phyloP scores from a whole-genome alignment of 306 rosid genomes.

The Pachyrhizus erosus region DNA sequence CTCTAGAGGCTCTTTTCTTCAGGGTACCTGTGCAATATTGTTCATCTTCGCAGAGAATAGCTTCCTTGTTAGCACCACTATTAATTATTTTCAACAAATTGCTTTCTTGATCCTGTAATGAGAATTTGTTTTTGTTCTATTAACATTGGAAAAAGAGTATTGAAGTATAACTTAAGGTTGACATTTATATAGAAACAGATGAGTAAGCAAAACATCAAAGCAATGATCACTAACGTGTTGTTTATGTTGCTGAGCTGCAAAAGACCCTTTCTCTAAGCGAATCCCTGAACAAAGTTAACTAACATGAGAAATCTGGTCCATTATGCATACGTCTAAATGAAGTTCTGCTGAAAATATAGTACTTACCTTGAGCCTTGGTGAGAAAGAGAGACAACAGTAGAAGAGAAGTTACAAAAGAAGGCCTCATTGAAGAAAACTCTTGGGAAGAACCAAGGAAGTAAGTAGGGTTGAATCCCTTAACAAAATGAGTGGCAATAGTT shows the following conservation, averaged over 20 bases:
- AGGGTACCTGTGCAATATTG: conserved; percentile 53
- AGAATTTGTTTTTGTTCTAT: not conserved
- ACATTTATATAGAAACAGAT: not conserved
- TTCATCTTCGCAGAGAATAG: conserved; percentile 48
- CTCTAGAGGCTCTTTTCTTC: conserved; percentile 55
- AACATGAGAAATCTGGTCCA: conserved; percentile 2
- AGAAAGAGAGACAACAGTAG: conserved; percentile 56
- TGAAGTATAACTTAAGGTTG: too few relatives aligned
- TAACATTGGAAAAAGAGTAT: not conserved
- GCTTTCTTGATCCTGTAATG: conserved; percentile 51
- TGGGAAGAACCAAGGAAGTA: not conserved
- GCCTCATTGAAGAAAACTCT: conserved; percentile 52
- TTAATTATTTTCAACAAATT: conserved; percentile 22
- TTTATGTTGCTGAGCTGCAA: conserved; percentile 39
- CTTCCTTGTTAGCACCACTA: conserved; percentile 12
- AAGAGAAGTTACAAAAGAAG: conserved; percentile 49
- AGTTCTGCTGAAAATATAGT: not conserved
- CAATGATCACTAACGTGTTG: conserved; percentile 47
- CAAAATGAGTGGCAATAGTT: too few relatives aligned
- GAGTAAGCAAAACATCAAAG: not conserved
- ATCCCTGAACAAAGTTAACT: conserved; percentile 57
- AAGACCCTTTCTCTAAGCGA: conserved; percentile 60
- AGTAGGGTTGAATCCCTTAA: conserved; percentile 2
- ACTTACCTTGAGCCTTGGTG: conserved; percentile 59
- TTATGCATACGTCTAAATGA: not conserved